Evolutionary conservation across 2,329 filamentous ascomycete species (phyloP), one percentile per base, ranked within the genome.

Genomic region (Zarea fungicola): DNA sequence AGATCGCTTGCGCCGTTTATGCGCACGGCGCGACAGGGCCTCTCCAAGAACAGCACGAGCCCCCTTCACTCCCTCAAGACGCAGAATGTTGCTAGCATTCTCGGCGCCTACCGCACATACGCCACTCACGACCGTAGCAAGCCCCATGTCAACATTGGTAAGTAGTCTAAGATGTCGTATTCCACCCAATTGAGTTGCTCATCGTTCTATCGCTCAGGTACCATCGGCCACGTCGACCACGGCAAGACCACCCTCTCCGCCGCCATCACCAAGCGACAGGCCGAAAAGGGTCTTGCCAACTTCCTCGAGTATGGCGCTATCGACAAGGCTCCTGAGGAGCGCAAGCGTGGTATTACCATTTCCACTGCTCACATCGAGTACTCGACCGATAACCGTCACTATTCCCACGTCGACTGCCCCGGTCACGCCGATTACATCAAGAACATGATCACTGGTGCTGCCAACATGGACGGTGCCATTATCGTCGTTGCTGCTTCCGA

Each of bases 351-450:
- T 85, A 99, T 99, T 75, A 99, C 93, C 69, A 99, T 99, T 69
- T 91, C 93, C 52, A 95, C 93, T 49, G 89, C 93, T 59, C 93
- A 99, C 76, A 95, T 99, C 75, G 93, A 99, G 78, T 99, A 97
- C 79, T 76, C 89, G 61, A 99, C 93, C 69, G 89, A 96, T 1
- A 79, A 78, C 67, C 86, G 93, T 66, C 93, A 99, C 78, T 99
- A 99, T 76, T 93, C 93, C 64, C 93, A 99, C 82, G 93, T 99
- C 77, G 93, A 99, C 82, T 99, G 93, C 75, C 93, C 93, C 52
- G 93, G 93, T 74, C 93, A 99, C 85, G 93, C 93, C 74, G 93
- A 99, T 89, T 99, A 99, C 81, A 97, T 99, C 79, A 99, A 99
- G 84, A 99, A 99, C 85, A 99, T 99, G 93, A 99, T 99, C 72